A percentile compares a stretch with the other conserved stretches of the same genome.
These are phyloP conservation scores for Forsythia viridissima DNA, from an alignment of 257 asterid species.

Conservation along the genomic window DNA sequence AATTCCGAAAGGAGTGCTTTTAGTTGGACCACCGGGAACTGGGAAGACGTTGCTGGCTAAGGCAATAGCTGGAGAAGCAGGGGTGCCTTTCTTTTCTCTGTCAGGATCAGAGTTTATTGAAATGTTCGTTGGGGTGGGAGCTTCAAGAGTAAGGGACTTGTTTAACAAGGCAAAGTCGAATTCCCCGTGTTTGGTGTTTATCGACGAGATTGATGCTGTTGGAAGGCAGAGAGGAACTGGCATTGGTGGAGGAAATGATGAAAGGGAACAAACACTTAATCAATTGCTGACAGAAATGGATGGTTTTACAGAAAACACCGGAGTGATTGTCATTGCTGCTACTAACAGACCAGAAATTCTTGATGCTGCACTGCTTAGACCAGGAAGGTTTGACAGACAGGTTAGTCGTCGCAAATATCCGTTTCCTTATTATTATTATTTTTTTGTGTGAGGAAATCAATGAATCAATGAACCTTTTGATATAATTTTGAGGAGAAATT, in stretches of 20 bases:
- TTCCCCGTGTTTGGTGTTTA: constrained; percentile 61
- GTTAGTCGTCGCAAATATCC: constrained; percentile 18
- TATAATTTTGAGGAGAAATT: neutral
- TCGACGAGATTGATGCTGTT: constrained; percentile 75
- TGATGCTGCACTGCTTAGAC: constrained; percentile 69
- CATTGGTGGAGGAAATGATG: constrained; percentile 82
- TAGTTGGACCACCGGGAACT: constrained; percentile 72
- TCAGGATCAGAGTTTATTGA: constrained; percentile 78
- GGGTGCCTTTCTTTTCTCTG: constrained; percentile 63
- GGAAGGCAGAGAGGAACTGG: constrained; percentile 78
- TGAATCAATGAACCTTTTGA: no score
- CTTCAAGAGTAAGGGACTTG: constrained; percentile 72
- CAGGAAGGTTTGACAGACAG: constrained; percentile 74
- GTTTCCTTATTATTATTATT: neutral
- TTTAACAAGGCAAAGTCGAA: constrained; percentile 58
- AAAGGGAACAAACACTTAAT: constrained; percentile 71
- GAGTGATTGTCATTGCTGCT: constrained; percentile 68
- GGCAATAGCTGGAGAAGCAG: constrained; percentile 78
- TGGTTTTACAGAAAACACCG: constrained; percentile 58
- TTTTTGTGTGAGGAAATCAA: no score
- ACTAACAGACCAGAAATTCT: constrained; percentile 72
- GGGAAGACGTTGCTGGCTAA: constrained; percentile 72
- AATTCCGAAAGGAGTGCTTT: constrained; percentile 60
- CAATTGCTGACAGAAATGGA: constrained; percentile 75
- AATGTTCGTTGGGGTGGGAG: constrained; percentile 83